Evolutionary conservation across 495 filamentous ascomycete species (phyloP), one percentile per base, ranked within the genome.

Genomic region (Penicillium crystallinum): DNA sequence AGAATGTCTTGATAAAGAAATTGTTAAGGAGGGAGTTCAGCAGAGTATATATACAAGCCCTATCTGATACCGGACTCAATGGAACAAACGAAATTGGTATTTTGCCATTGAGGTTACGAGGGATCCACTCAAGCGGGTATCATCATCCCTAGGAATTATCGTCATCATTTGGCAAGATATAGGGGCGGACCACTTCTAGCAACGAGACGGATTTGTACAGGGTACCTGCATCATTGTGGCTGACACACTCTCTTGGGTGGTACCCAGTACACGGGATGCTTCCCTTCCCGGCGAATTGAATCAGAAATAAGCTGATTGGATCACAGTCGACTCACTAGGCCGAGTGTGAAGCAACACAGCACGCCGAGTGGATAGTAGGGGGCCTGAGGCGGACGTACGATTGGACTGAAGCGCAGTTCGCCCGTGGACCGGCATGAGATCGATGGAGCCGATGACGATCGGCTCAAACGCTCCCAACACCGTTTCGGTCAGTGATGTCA

Each of bases 391-490:
- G 53, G 40, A 31, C 22, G 12, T 39, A 10, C 50, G n/a, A 72
- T 70, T 72, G 69, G 67, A 10, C 25, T 43, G 30, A 40, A 54
- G 27, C 18, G 44, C 49, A 52, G 57, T 61, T 60, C 58, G 53
- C 58, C 66, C 67, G 59, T 63, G 63, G 65, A 57, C 43, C 56
- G 56, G 62, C 56, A 57, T 62, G 43, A 66, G 67, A 73, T 69
- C 62, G 64, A 62, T 67, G 63, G 67, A 65, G 68, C 61, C 63
- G 60, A 71, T 73, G 67, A 71, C 66, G 68, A 70, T 70, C 64
- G 55, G 67, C 54, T 60, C 65, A 65, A 68, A 62, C 65, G 61
- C 61, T 68, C 63, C 23, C 23, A 42, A 45, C 59, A 46, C 56
- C 58, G 58, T 65, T 65, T 64, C 56, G 56, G 34, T 33, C 15